Conservation (phyloP, 441 rosid species). For the Populus hybrid region DNA sequence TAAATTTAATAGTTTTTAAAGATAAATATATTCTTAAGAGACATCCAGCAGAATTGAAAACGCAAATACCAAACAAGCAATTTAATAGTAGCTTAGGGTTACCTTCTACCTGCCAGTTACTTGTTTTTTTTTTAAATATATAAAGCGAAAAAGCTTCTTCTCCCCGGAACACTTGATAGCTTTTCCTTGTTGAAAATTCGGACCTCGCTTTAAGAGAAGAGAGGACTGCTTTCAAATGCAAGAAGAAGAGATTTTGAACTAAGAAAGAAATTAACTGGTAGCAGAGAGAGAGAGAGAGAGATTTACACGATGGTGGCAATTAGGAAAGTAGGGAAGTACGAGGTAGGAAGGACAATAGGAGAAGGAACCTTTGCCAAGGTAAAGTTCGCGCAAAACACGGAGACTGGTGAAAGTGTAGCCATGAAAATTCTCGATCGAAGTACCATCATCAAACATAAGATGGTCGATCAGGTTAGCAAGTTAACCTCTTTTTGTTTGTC, state of each 20-base stretch:
- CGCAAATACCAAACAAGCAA: too few species aligned
- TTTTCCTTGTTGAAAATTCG: not conserved
- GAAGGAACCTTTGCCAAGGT: slow-evolving; percentile 98
- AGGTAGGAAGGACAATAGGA: slow-evolving; percentile 92
- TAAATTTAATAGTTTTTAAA: too few species aligned
- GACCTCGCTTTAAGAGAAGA: not conserved
- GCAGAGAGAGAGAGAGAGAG: not conserved
- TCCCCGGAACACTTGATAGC: not conserved
- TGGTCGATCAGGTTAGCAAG: slow-evolving; percentile 71
- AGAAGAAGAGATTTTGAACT: not conserved
- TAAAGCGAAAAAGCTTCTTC: not conserved
- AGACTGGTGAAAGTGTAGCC: slow-evolving; percentile 98
- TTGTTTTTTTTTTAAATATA: too few species aligned
- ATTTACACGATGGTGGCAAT: slow-evolving; percentile 64
- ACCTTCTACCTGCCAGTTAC: not conserved
- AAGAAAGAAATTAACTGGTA: not conserved
- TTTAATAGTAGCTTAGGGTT: too few species aligned
- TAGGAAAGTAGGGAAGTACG: slow-evolving; percentile 92
- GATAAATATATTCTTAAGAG: too few species aligned
- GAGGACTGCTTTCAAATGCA: not conserved
- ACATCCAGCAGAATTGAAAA: too few species aligned
- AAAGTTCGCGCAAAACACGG: slow-evolving; percentile 96
- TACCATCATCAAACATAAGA: slow-evolving; percentile 87
- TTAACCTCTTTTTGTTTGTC: not conserved
- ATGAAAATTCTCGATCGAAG: slow-evolving; percentile 92